A percentile compares a stretch with the other conserved stretches of the same genome.
Conservation (phyloP, 2,329 filamentous ascomycete species). For the Elsinoe batatas region DNA sequence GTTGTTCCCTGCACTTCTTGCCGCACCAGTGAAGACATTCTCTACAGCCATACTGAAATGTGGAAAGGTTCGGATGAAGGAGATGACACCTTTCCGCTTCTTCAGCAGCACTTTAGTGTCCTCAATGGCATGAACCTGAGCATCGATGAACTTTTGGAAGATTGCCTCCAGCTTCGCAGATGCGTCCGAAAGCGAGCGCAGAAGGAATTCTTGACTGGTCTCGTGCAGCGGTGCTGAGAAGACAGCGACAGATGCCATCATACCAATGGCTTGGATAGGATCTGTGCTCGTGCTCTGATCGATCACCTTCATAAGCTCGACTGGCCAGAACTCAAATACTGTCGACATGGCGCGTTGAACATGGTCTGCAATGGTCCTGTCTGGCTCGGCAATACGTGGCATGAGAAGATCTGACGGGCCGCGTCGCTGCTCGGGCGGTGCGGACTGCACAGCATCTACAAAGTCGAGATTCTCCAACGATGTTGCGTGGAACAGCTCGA, state of each 20-base stretch:
- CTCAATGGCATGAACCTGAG: constrained; percentile 90
- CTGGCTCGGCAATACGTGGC: constrained; percentile 74
- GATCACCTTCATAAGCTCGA: constrained; percentile 66
- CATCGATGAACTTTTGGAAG: constrained; percentile 84
- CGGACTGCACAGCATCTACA: constrained; percentile 61
- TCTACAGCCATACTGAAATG: constrained; percentile 74
- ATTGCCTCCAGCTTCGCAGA: constrained; percentile 63
- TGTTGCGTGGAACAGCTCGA: constrained; percentile 95
- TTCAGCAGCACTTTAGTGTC: constrained; percentile 99
- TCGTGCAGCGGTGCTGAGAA: constrained; percentile 72
- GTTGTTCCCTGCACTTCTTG: constrained; percentile 39
- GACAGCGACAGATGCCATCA: constrained; percentile 70
- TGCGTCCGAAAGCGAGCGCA: constrained; percentile 60
- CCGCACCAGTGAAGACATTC: constrained; percentile 57
- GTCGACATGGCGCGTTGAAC: constrained; percentile 84
- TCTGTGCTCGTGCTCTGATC: constrained; percentile 76
- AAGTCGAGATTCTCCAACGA: constrained; percentile 76
- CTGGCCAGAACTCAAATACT: constrained; percentile 72
- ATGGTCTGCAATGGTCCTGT: constrained; percentile 72
- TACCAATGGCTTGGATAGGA: constrained; percentile 83
- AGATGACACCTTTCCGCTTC: constrained; percentile 93
- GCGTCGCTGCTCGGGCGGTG: constrained; percentile 56
- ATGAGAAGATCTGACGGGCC: constrained; percentile 59
- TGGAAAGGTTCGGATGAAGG: constrained; percentile 89
- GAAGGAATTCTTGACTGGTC: constrained; percentile 86